Conservation (phyloP, 2,329 filamentous ascomycete species). For the Penicillium nordicum region DNA sequence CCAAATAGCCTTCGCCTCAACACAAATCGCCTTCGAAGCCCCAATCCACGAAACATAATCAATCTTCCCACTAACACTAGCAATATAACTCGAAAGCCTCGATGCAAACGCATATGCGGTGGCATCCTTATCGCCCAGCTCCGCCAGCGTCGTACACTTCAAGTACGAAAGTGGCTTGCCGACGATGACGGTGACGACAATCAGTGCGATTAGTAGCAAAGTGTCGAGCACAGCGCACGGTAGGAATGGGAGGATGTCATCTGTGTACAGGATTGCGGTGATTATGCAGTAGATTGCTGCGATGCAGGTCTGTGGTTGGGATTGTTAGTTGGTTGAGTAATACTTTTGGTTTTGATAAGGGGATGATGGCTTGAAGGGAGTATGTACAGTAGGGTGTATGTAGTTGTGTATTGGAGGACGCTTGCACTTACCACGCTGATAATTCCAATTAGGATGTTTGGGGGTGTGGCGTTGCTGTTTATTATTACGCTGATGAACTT, state of each 20-base stretch:
- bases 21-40: conserved; percentile 65
- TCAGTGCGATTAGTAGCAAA: conserved; percentile 69
- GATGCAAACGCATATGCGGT: conserved; percentile 55
- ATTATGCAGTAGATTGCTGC: conserved; percentile 75
- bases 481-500: conserved; percentile 81
- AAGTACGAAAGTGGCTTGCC: conserved; percentile 78
- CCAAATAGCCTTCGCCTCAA: conserved; percentile 84
- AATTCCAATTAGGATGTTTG: conserved; percentile 71
- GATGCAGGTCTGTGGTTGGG: conserved; percentile 62
- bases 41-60: conserved; percentile 56
- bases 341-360: background rate
- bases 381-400: background rate
- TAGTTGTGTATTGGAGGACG: conserved; percentile 19
- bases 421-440: conserved; percentile 71
- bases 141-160: conserved; percentile 61
- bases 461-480: conserved; percentile 60
- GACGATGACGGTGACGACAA: conserved; percentile 72
- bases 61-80: conserved; percentile 49
- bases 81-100: conserved; percentile 51
- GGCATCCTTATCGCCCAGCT: conserved; percentile 45
- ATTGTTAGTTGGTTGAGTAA: background rate
- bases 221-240: conserved; percentile 64
- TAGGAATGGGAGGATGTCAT: conserved; percentile 71
- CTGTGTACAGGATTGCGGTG: conserved; percentile 76
- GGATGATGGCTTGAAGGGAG: background rate